phyloP scores from a whole-genome alignment of 164 flowering plant species.

The Chimonanthus salicifolius region DNA sequence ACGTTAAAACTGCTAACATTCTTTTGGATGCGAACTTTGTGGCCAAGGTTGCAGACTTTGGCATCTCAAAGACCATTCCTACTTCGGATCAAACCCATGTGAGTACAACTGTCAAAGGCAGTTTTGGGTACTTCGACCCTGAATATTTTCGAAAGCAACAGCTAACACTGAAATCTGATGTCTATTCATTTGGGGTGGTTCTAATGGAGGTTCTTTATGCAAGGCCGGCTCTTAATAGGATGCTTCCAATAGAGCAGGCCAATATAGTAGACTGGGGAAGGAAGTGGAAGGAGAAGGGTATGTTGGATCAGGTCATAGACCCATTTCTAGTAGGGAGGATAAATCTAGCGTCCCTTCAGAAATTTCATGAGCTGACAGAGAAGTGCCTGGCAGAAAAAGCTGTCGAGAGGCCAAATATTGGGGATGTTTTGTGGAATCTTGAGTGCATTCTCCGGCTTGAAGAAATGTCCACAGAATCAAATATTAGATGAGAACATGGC shows the following conservation, averaged over 20 bases:
- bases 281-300: constrained; percentile 92
- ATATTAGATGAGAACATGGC: too few species aligned
- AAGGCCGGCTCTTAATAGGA: constrained; percentile 86
- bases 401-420: constrained; percentile 90
- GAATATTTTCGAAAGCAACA: constrained; percentile 94
- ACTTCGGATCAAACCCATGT: constrained; percentile 91
- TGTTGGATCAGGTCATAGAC: constrained; percentile 88
- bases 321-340: constrained; percentile 60
- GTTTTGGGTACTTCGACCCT: constrained; percentile 93
- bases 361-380: constrained; percentile 89
- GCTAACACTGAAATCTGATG: constrained; percentile 89
- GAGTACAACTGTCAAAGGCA: constrained; percentile 93
- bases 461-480: constrained; percentile 40
- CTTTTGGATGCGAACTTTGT: constrained; percentile 84
- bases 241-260: constrained; percentile 87
- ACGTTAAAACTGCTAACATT: constrained; percentile 91
- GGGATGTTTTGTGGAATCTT: constrained; percentile 91
- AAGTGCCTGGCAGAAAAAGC: constrained; percentile 88
- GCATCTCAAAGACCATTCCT: constrained; percentile 88
- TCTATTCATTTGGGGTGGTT: constrained; percentile 94
- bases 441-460: constrained; percentile 93
- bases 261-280: constrained; percentile 95
- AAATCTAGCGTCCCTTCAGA: constrained; percentile 75
- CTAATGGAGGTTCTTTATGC: constrained; percentile 88
- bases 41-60: constrained; percentile 95